Evolutionary conservation across 2,329 filamentous ascomycete genomes (phyloP).

Genomic region (Leptographium procerum): DNA sequence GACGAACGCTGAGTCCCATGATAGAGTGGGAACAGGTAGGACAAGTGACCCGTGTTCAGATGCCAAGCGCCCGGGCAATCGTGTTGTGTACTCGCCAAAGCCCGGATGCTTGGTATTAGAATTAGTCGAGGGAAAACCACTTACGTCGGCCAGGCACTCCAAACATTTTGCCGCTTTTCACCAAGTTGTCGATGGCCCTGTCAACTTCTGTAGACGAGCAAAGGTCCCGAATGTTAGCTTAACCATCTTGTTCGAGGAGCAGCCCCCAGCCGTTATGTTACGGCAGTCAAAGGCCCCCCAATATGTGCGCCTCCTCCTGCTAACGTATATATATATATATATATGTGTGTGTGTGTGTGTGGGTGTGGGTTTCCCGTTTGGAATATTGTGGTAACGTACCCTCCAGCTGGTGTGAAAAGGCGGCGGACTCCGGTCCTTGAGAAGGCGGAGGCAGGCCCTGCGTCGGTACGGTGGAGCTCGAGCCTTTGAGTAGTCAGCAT

Average conservation of each 20-base stretch:
- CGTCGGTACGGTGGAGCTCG: constrained; percentile 23
- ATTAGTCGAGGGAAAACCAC: constrained; percentile 43
- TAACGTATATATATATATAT: too few relatives aligned
- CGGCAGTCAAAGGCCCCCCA: background rate
- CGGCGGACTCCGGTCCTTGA: constrained; percentile 12
- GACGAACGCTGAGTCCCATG: background rate
- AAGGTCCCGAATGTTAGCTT: background rate
- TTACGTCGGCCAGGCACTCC: constrained; percentile 62
- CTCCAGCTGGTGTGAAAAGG: constrained; percentile 25
- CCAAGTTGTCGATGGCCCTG: constrained; percentile 84
- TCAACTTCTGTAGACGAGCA: constrained; percentile 65
- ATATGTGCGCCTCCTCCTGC: background rate
- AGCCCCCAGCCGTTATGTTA: background rate
- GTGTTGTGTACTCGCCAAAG: constrained; percentile 38
- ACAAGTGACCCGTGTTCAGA: background rate
- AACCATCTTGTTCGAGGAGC: background rate
- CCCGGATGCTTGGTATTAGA: constrained; percentile 41
- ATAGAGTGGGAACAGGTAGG: background rate
- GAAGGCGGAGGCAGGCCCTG: constrained; percentile 17
- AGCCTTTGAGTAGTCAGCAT: constrained; percentile 15
- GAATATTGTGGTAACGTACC: constrained; percentile 17
- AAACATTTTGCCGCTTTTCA: constrained; percentile 94
- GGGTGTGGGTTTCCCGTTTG: background rate
- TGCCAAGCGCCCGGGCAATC: constrained; percentile 15
- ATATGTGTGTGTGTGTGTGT: too few relatives aligned